Base-by-base conservation (phyloP, 2,329 filamentous ascomycete genomes). In the Cryphonectria nitschkei region DNA sequence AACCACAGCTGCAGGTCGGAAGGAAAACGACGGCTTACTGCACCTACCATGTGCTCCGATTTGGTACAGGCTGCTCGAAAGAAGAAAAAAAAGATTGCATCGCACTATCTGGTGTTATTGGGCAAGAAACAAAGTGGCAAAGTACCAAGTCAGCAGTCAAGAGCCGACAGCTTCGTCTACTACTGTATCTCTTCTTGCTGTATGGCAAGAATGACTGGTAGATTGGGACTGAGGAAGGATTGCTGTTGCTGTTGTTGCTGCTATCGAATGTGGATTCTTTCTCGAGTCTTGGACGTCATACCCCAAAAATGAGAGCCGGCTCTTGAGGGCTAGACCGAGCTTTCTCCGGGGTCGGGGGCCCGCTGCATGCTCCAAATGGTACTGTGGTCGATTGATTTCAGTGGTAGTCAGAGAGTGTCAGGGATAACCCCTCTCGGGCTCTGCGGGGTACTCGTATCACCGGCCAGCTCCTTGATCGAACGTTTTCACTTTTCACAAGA, bases 281-380 rank as follows among this genome's bases (percentile, higher is more conserved):
- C 50, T 26, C 22, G 50, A 54, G 50, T 54, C 50, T 54, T 54
- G 11, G 50, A 54, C 50, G 50, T 54, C 50, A 54, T 54, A 54
- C 50, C 50, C 50, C 22, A 54, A 26, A 3, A 3, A 26, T 26
- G n/a, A 13, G 22, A 26, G n/a, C 22, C 8, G 9, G 22, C 9
- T 26, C 50, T 26, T 2, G n/a, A 11, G n/a, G 50, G n/a, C 32
- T 54, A 70, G 54, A 13, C 68, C 68, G 68, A 70, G 56, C 64
- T 70, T 67, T 70, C 64, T 70, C 68, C 68, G 68, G 43, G 26
- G 56, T 19, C 19, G 43, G 43, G 43, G 43, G 43, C 16, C 43
- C 19, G 19, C 43, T 50, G 43, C 43, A 50, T 6, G 19, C 16
- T 50, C 4, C 19, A 6, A 22, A 22, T 50, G 43, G 43, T 2